Base-by-base conservation (phyloP, 2,329 filamentous ascomycete species). In the Chalaropsis thielavioides region DNA sequence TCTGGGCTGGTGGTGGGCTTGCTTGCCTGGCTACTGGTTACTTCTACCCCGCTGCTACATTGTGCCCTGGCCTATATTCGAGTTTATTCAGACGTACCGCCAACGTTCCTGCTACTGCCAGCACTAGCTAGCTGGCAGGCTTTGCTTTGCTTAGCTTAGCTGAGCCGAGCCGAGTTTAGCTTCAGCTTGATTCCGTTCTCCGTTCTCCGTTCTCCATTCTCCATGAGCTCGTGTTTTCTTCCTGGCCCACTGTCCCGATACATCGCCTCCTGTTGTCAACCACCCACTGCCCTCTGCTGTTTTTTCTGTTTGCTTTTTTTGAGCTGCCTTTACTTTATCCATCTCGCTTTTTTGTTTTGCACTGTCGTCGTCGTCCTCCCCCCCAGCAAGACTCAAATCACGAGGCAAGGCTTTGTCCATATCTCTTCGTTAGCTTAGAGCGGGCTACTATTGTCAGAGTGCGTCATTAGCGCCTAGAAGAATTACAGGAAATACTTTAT, bases 401-500 rank as follows among this genome's bases (percentile, higher is more conserved):
- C 19, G 22, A 15, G 10, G 11, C 35, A 38, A 51, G 46, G 46
- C 6, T 51, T 51, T 51, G 19, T 51, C 19, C 8, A 19, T 54
- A 27, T 27, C 31, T 11, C 38, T 43, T 43, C 31, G 2, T 49
- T 15, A 7, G 6, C 27, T 54, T 60, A 38, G 15, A 19, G 38
- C 22, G n/a, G n/a, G 27, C 35, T 13, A 27, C 31, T 27, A n/a
- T 54, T 61, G 4, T 63, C 64, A 19, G 63, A 56, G 22, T 49
- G 63, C 49, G 54, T 58, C 54, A 58, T 58, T 58, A 38, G 54
- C n/a, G 27, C 56, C 60, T 61, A 22, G n/a, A 61, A 24, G 59
- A 43, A 24, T 44, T 19, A 41, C n/a, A 41, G 10, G 19, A 61
- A 41, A 44, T 35, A 38, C 54, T 35, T 38, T 31, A n/a, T 35